Evolutionary conservation across 495 filamentous ascomycete genomes (phyloP).

Genomic region (Podospora didyma): DNA sequence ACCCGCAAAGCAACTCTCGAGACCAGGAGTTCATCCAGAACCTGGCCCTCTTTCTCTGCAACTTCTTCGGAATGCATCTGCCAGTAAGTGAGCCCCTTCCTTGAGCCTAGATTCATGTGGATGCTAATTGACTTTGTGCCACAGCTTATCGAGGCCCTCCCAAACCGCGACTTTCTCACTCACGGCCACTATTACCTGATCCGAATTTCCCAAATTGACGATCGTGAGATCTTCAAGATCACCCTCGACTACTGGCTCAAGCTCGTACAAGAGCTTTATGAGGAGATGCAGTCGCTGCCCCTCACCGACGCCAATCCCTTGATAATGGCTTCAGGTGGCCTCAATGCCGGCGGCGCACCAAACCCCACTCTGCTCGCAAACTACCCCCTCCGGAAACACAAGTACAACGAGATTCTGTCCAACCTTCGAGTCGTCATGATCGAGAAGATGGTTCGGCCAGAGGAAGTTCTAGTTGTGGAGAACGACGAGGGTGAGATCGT

Average conservation of each 20-base stretch:
- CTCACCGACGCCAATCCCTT: constrained; percentile 85
- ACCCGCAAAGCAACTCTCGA: constrained; percentile 80
- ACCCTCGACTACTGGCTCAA: constrained; percentile 99
- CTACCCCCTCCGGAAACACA: constrained; percentile 93
- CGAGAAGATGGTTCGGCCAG: constrained; percentile 97
- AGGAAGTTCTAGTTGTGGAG: constrained; percentile 98
- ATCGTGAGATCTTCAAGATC: constrained; percentile 99
- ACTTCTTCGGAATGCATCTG: constrained; percentile 90
- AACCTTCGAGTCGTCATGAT: constrained; percentile 98
- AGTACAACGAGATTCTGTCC: constrained; percentile 88
- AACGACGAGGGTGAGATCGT: constrained; percentile 99
- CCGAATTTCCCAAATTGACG: constrained; percentile 95
- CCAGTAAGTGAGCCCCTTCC: constrained; percentile 64
- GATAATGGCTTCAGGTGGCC: constrained; percentile 52
- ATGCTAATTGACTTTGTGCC: neutral
- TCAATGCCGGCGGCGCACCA: constrained; percentile 72
- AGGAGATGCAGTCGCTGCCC: constrained; percentile 95
- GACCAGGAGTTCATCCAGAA: constrained; percentile 99
- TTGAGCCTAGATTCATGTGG: no score
- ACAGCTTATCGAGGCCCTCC: constrained; percentile 90
- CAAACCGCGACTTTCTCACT: constrained; percentile 87
- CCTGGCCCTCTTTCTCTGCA: constrained; percentile 89
- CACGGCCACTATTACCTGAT: constrained; percentile 98
- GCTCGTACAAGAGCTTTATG: constrained; percentile 95
- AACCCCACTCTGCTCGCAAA: constrained; percentile 77